phyloP scores from a whole-genome alignment of 495 filamentous ascomycete species.

The Barbatosphaeria neglecta region DNA sequence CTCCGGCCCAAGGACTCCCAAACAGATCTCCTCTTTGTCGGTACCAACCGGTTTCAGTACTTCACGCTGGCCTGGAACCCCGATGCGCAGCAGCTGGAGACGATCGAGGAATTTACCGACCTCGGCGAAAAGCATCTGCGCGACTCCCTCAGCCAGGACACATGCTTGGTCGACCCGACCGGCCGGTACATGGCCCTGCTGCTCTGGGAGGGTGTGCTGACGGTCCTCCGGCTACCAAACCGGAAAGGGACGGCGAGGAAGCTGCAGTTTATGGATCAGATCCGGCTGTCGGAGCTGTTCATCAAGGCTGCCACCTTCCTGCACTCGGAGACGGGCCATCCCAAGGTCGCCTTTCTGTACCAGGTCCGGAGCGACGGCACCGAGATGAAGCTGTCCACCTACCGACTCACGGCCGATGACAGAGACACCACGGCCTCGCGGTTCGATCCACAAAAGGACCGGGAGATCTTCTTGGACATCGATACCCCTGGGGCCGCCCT shows the following conservation, averaged over 20 bases:
- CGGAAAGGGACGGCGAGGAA: constrained; percentile 42
- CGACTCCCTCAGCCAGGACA: constrained; percentile 62
- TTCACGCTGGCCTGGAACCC: constrained; percentile 81
- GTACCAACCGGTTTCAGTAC: constrained; percentile 78
- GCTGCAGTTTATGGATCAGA: constrained; percentile 57
- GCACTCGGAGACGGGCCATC: constrained; percentile 56
- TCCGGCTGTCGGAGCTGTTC: constrained; percentile 76
- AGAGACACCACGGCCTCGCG: constrained; percentile 28
- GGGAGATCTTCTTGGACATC: constrained; percentile 43
- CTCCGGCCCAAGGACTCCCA: constrained; percentile 59
- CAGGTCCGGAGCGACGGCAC: constrained; percentile 57
- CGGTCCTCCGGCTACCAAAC: constrained; percentile 47
- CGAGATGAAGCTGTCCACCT: constrained; percentile 46
- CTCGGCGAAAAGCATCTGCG: constrained; percentile 68
- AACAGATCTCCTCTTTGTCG: constrained; percentile 85
- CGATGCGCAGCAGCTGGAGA: constrained; percentile 47
- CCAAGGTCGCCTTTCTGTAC: constrained; percentile 75
- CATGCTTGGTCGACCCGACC: constrained; percentile 72
- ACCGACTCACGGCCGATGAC: constrained; percentile 42
- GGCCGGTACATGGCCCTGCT: constrained; percentile 74
- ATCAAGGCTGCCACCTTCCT: constrained; percentile 75
- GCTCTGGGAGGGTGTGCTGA: constrained; percentile 80
- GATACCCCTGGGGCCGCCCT: constrained; percentile 64
- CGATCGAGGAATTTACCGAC: constrained; percentile 54
- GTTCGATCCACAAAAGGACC: constrained; percentile 34